A percentile compares a stretch with the other conserved stretches of the same genome.
Evolutionary conservation across 2,329 filamentous ascomycete species (phyloP).

Genomic region (Botrytis medusae): DNA sequence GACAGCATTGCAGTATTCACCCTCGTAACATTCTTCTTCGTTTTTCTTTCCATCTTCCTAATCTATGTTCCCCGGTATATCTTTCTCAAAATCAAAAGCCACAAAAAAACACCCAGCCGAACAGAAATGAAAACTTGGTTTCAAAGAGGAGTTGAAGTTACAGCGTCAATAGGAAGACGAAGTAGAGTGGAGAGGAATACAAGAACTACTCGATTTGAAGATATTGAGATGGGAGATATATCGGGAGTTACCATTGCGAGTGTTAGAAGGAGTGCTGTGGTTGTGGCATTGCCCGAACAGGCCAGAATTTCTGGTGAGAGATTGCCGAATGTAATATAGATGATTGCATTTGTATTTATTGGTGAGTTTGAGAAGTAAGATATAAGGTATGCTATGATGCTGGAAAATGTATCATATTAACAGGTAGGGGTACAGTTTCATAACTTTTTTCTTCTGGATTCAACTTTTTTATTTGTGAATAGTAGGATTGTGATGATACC

Average conservation of each 20-base stretch:
- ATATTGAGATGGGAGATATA: slow-evolving; percentile 5
- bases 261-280: neutral
- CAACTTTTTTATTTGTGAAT: neutral
- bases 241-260: neutral
- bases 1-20: neutral
- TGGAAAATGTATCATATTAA: neutral
- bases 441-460: neutral
- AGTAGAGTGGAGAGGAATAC: neutral
- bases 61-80: slow-evolving; percentile 2
- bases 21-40: neutral
- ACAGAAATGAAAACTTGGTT: neutral
- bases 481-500: neutral
- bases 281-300: neutral
- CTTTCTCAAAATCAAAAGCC: neutral
- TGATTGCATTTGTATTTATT: neutral
- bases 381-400: neutral
- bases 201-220: neutral
- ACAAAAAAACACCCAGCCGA: neutral
- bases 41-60: neutral
- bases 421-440: neutral
- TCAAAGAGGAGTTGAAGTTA: neutral
- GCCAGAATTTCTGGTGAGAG: neutral
- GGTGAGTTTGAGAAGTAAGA: neutral
- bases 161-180: neutral
- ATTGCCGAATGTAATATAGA: neutral